These are phyloP conservation scores for Coprinellus micaceus DNA, from an alignment of 768 basidiomycete genomes.

Conservation along the genomic window DNA sequence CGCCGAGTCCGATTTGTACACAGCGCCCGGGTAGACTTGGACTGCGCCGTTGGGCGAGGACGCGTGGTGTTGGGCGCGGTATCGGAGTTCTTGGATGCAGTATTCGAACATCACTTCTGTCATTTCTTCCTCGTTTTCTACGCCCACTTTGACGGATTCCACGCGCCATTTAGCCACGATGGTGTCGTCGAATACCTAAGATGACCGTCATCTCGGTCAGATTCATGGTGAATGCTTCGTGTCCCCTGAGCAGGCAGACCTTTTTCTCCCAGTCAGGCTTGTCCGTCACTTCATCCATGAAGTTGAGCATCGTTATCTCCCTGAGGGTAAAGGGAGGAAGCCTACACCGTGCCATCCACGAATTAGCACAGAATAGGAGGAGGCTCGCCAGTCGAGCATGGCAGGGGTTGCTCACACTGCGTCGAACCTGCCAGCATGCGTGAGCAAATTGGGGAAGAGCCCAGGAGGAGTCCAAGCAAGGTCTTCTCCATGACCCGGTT, in stretches of 20 bases:
- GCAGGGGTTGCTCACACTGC: not conserved
- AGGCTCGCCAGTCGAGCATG: not conserved
- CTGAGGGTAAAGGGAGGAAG: conserved; percentile 21
- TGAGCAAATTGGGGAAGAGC: not conserved
- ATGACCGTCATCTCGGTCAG: not conserved
- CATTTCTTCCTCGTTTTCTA: conserved; percentile 9
- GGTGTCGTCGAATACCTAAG: conserved; percentile 14
- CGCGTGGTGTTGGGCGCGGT: conserved; percentile 13
- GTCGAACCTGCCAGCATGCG: not conserved
- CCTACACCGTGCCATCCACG: conserved; percentile 10
- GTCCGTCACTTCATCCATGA: conserved; percentile 35
- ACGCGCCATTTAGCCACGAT: conserved; percentile 16
- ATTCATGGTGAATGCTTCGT: not conserved
- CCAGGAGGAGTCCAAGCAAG: not conserved
- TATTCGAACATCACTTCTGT: conserved; percentile 17
- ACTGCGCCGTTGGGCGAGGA: conserved; percentile 13
- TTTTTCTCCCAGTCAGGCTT: conserved; percentile 32
- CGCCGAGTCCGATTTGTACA: conserved; percentile 26
- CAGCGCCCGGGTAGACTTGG: conserved; percentile 12
- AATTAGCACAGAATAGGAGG: not conserved
- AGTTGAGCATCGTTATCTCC: conserved; percentile 30
- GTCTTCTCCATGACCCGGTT: not conserved
- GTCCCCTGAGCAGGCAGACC: conserved; percentile 8
- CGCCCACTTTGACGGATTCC: conserved; percentile 3
- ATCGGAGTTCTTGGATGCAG: conserved; percentile 17